Base-by-base conservation (phyloP, 2,329 filamentous ascomycete species). In the Diaporthe longicolla region DNA sequence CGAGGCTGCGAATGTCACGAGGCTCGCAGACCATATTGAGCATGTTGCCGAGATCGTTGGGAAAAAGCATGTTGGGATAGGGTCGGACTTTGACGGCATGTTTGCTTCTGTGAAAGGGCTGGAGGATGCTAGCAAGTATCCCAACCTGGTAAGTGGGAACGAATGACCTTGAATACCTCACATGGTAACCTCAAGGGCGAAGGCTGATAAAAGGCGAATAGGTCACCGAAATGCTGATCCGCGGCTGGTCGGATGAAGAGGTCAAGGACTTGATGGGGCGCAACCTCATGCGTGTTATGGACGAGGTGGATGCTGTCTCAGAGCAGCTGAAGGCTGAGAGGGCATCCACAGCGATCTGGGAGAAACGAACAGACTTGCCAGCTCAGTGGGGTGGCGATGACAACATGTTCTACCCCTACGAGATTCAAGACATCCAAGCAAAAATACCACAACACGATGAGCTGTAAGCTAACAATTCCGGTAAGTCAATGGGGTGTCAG, bases 81-180 rank as follows among this genome's bases (percentile, higher is more conserved):
- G 83, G 4, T 83, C 81, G 0, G 82, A 84, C 72, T 82, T 82
- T 77, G 80, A 83, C 74, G 83, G 83, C 26, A 82, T 83, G 66
- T 77, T 76, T 7, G 73, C 76, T 1, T 77, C 76, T 13, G 77
- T 78, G 9, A 76, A 76, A 0, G 80, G 79, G 0, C 72, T 83
- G 0, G 81, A 80, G 57, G 79, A 80, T 52, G 78, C 78, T 15
- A 76, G 69, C 32, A 76, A 78, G 40, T 82, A 81, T 70, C 80
- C 81, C 10, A 76, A 66, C 17, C 29, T 77, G 50, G 70, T 83
- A 24, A 76, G 66, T 71, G 4, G 9, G 11, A 8, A 26, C 5
- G 2, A 35, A 37, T 37, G 15, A 6, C 40, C 15, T 19, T 43
- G 40, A 15, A 13, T 13, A 13, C 10, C 37, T 11, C 37, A 40